Evolutionary conservation across 1,284 basidiomycete genomes (phyloP).

Genomic region (Trichosporon sp.): DNA sequence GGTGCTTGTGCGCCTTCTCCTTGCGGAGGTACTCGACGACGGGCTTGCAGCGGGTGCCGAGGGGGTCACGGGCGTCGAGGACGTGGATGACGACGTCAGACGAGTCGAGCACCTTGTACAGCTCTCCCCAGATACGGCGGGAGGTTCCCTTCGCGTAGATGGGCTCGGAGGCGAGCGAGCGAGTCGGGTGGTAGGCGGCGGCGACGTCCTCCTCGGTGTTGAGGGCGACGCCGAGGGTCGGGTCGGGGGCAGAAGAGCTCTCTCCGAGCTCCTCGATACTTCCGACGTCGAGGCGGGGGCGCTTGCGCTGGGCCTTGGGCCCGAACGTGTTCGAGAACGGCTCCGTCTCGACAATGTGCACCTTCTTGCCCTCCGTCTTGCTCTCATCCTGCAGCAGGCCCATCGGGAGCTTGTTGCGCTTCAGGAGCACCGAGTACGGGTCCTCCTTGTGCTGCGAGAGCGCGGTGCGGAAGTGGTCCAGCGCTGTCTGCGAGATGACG

Average conservation of each 20-base stretch:
- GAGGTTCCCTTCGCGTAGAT: conserved; percentile 91
- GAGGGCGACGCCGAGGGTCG: conserved; percentile 15
- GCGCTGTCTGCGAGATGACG: conserved; percentile 91
- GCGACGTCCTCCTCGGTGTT: conserved; percentile 36
- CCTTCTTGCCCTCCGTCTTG: conserved; percentile 76
- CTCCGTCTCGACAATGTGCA: conserved; percentile 90
- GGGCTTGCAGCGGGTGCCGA: conserved; percentile 95
- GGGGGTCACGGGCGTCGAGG: conserved; percentile 89
- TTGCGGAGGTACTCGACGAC: conserved; percentile 91
- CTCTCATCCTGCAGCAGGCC: conserved; percentile 79
- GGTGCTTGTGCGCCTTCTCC: conserved; percentile 95
- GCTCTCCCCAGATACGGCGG: conserved; percentile 90
- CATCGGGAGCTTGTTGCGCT: conserved; percentile 92
- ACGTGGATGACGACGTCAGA: conserved; percentile 96
- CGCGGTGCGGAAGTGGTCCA: conserved; percentile 90
- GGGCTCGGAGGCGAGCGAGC: conserved; percentile 59
- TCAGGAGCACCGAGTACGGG: conserved; percentile 86
- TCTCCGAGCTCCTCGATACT: conserved; percentile 82
- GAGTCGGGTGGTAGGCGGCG: conserved; percentile 36
- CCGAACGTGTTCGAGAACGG: conserved; percentile 89
- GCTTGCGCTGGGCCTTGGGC: conserved; percentile 86
- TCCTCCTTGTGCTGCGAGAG: conserved; percentile 77
- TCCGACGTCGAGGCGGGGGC: conserved; percentile 74
- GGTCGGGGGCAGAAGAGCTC: conserved; percentile 54
- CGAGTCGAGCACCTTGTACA: conserved; percentile 99